These are phyloP conservation scores for Mycena leptocephala DNA, from an alignment of 768 basidiomycete species.

Conservation along the genomic window DNA sequence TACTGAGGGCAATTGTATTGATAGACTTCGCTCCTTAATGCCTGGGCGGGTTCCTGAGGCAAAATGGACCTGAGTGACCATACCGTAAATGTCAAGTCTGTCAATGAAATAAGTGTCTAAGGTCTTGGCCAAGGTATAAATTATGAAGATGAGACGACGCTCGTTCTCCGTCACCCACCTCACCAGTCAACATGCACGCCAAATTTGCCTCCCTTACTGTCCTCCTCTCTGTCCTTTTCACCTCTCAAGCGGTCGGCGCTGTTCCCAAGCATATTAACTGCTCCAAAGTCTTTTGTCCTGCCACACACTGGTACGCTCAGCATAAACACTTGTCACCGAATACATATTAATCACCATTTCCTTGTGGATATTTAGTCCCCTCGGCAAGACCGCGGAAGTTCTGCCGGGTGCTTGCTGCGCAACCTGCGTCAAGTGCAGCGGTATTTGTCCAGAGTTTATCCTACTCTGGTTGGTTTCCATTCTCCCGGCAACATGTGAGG, in stretches of 20 bases:
- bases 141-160: slow-evolving; percentile 21
- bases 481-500: slow-evolving; percentile 23
- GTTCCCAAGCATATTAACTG: slow-evolving; percentile 19
- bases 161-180: slow-evolving; percentile 17
- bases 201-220: too few species aligned
- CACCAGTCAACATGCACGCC: slow-evolving; percentile 21
- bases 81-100: slow-evolving; percentile 27
- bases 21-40: slow-evolving; percentile 20
- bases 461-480: slow-evolving; percentile 14
- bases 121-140: slow-evolving; percentile 17
- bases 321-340: too few species aligned
- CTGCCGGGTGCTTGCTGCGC: too few species aligned
- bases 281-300: slow-evolving; percentile 24
- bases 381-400: too few species aligned
- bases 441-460: slow-evolving; percentile 21
- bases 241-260: slow-evolving; percentile 22
- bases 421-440: too few species aligned
- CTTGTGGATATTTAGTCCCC: too few species aligned
- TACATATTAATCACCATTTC: too few species aligned
- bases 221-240: slow-evolving; percentile 24
- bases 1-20: too few species aligned
- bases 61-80: slow-evolving; percentile 16
- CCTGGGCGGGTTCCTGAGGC: slow-evolving; percentile 25
- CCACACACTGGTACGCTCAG: too few species aligned
- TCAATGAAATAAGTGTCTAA: slow-evolving; percentile 25